Evolutionary conservation across 257 asterid species (phyloP), one percentile per base, ranked within the genome.

Genomic region (Pogostemon cablin): DNA sequence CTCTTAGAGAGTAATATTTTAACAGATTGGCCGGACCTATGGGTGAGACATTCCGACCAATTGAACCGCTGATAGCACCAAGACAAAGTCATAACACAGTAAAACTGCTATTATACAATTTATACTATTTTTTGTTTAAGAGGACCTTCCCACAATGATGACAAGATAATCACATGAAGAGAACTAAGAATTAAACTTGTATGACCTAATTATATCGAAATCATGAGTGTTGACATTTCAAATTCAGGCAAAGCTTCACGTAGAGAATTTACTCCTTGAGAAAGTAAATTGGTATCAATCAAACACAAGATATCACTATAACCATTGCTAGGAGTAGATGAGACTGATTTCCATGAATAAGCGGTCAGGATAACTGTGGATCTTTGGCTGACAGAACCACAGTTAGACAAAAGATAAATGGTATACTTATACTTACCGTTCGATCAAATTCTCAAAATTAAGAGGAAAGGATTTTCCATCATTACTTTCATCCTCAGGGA

Each of bases 401-500:
- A 5, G 32, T 25, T 25, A 25, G 48, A 20, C 50, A 11, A 15
- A 20, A 71, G 34, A 46, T 40, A 11, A 7, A 71, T 42, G 12
- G 47, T 43, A 68, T 9, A 70, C 61, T 38, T 62, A 61, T 61
- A 35, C 60, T 73, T 67, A 90, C 98, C 96, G 85, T 82, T 78
- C 77, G 46, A 81, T 76, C 73, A 93, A 78, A 71, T 69, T 78
- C 64, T 82, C 86, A 80, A 87, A 89, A 74, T 62, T 82, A 69
- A 93, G 73, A 66, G 96, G 91, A 77, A 87, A 83, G 64, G 99
- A 93, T 71, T 76, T 77, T 37, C 95, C 88, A 74, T 85, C 81
- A n/a, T 81, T 81, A 66, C 74, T 76, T 69, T 63, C 83, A 53
- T 72, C 85, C 60, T 80, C 78, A 60, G 77, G 56, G 50, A 54